Evolutionary conservation across 208 protist genomes (phyloP).

Genomic region (Crithidia brevicula): DNA sequence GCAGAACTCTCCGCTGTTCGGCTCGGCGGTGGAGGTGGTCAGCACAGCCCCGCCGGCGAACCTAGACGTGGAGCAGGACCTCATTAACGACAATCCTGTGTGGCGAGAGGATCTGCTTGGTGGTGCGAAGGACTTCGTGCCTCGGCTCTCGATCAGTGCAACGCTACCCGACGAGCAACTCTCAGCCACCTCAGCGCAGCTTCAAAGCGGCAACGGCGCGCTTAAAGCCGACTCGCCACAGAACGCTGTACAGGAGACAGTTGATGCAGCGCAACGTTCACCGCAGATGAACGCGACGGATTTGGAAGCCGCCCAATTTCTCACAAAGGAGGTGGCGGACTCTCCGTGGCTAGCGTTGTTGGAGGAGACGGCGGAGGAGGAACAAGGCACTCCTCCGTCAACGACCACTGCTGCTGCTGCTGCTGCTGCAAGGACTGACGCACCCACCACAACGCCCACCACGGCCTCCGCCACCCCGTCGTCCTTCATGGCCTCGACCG

Average conservation of each 20-base stretch:
- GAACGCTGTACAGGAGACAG: no score
- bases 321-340: background rate
- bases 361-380: constrained; percentile 29
- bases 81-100: constrained; percentile 80
- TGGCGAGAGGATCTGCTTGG: background rate
- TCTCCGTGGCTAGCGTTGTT: constrained; percentile 64
- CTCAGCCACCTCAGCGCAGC: no score
- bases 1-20: constrained; percentile 37
- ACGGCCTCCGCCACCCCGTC: background rate
- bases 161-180: background rate
- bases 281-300: background rate
- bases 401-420: background rate
- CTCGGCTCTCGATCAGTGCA: constrained; percentile 11
- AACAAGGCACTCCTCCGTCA: background rate
- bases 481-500: background rate
- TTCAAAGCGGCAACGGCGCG: no score
- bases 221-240: no score
- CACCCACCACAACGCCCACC: background rate
- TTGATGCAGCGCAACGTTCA: no score
- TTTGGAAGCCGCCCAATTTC: no score
- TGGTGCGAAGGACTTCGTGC: background rate
- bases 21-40: constrained; percentile 45
- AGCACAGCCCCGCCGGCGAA: constrained; percentile 51
- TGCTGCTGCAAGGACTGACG: background rate
- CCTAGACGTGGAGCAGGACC: constrained; percentile 39